Evolutionary conservation across 2,329 filamentous ascomycete species (phyloP).

Genomic region (Xylaria sp.): DNA sequence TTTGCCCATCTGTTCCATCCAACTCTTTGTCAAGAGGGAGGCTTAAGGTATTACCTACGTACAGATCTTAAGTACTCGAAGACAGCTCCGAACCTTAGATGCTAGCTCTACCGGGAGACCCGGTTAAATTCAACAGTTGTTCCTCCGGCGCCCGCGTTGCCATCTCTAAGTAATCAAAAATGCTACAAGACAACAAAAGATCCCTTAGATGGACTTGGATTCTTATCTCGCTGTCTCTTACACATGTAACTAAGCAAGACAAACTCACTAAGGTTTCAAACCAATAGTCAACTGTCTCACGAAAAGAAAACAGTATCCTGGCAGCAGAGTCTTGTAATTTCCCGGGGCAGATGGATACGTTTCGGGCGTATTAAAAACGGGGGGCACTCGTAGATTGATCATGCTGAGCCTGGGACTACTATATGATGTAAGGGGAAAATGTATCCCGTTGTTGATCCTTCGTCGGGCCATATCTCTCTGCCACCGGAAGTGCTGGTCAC

Average conservation of each 20-base stretch:
- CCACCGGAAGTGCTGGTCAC: background rate
- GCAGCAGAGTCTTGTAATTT: background rate
- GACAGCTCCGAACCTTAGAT: constrained; percentile 12
- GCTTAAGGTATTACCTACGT: background rate
- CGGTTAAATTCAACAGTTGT: constrained; percentile 3
- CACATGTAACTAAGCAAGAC: background rate
- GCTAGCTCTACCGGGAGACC: constrained; percentile 4
- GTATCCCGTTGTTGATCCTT: background rate
- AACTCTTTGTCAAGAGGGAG: background rate
- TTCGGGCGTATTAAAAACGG: background rate
- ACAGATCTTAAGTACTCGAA: background rate
- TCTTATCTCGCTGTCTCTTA: background rate
- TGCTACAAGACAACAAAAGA: background rate
- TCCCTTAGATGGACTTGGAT: background rate
- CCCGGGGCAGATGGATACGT: background rate
- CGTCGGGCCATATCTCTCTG: background rate
- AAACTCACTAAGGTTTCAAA: background rate
- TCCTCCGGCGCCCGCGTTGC: background rate
- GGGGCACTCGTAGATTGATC: background rate
- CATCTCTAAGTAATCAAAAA: background rate
- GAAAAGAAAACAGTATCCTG: background rate
- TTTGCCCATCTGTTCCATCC: background rate
- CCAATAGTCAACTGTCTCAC: constrained; percentile 2
- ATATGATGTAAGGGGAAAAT: background rate
- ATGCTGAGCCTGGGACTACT: too few species aligned